A percentile compares a stretch with the other conserved stretches of the same genome.
These are phyloP conservation scores for Tetrahymena borealis DNA, from an alignment of 73 alveolate species.

Conservation along the genomic window DNA sequence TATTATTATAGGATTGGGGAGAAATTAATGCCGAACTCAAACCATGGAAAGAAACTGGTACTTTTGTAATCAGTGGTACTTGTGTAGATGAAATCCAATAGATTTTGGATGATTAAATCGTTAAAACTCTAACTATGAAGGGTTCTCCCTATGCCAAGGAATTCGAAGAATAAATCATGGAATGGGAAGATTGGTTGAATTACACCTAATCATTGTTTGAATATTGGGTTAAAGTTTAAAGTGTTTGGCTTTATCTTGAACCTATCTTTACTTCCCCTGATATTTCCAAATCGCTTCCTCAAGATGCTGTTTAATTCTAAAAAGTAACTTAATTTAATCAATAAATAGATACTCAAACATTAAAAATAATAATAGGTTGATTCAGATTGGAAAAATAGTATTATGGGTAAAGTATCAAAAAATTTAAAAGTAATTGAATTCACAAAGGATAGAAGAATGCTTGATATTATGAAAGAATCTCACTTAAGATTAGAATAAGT, in stretches of 20 bases:
- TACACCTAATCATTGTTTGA: conserved; percentile 73
- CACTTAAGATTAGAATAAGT: conserved; percentile 80
- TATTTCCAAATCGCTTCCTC: conserved; percentile 88
- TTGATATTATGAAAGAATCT: conserved; percentile 77
- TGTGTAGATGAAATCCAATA: conserved; percentile 69
- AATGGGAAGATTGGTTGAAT: conserved; percentile 91
- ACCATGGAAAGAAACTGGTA: conserved; percentile 65
- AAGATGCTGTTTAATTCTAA: conserved; percentile 86
- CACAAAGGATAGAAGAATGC: conserved; percentile 74
- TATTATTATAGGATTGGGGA: conserved; percentile 53
- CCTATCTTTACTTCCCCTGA: conserved; percentile 97
- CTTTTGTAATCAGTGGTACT: conserved; percentile 66
- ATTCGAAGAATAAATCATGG: conserved; percentile 72
- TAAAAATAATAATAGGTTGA: conserved; percentile 54
- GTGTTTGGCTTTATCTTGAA: conserved; percentile 90
- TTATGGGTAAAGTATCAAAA: conserved; percentile 76
- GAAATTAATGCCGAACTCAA: conserved; percentile 58
- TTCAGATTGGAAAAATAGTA: conserved; percentile 81
- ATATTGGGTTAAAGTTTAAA: conserved; percentile 94
- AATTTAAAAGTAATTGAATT: conserved; percentile 79
- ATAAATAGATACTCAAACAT: background rate
- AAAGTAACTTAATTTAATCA: conserved; percentile 70
- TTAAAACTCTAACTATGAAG: conserved; percentile 72
- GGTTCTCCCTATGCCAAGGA: conserved; percentile 80
- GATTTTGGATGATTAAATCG: conserved; percentile 76